Percentiles rank a stretch among this genome's conserved stretches.
These are phyloP conservation scores for Rhizoclosmatium sp. DNA, from an alignment of 192 early-diverging fungal genomes.

Conservation along the genomic window DNA sequence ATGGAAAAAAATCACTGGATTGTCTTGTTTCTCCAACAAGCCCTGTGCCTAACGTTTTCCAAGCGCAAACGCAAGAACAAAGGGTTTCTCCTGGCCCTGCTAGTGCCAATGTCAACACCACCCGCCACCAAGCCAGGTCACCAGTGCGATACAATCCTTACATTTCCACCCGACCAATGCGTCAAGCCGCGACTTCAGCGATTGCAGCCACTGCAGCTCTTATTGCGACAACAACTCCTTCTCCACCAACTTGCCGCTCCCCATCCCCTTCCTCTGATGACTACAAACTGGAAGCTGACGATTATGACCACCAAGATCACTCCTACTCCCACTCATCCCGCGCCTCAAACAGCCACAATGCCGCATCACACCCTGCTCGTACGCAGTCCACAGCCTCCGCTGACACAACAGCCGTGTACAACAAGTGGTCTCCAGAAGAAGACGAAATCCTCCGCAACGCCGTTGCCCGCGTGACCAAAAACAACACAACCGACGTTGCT, in stretches of 20 bases:
- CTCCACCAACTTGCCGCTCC: neutral
- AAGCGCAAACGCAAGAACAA: too few relatives aligned
- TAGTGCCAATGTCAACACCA: neutral
- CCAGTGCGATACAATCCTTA: neutral
- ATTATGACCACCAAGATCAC: neutral
- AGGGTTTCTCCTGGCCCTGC: too few relatives aligned
- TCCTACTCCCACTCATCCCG: neutral
- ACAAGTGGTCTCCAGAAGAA: constrained; percentile 80
- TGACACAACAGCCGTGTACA: constrained; percentile 11
- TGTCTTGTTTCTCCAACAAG: neutral
- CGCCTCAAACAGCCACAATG: neutral
- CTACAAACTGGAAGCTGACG: neutral
- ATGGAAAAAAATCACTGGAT: neutral
- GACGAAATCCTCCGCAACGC: constrained; percentile 75
- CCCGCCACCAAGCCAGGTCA: neutral
- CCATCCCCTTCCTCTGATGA: neutral
- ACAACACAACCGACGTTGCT: constrained; percentile 44
- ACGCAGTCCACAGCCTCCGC: neutral
- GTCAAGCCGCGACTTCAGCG: neutral
- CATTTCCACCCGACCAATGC: neutral
- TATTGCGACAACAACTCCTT: neutral
- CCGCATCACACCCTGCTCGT: neutral
- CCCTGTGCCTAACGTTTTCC: neutral
- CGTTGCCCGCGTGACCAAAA: constrained; percentile 56
- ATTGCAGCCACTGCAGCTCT: neutral